Base-by-base conservation (phyloP, 2,329 filamentous ascomycete genomes). In the Macrophomina phaseolina region DNA sequence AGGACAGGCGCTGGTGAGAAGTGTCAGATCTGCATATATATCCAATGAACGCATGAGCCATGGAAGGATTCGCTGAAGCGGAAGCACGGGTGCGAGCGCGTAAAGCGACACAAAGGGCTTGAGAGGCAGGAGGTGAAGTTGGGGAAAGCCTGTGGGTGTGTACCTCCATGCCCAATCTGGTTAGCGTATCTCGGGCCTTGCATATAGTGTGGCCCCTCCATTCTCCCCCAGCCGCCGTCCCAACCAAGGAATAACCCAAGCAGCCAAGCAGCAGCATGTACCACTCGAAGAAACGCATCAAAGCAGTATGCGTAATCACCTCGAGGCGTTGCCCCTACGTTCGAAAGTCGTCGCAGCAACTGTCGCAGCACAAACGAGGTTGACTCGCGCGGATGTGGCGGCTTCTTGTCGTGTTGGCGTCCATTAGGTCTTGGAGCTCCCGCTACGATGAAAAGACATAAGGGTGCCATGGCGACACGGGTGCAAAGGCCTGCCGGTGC, bases 141-240 rank as follows among this genome's bases (percentile, higher is more conserved):
- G 58, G 14, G 30, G n/a, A 36, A 38, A 23, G 30, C 16, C 23
- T 28, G 23, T 28, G 23, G 9, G 11, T 36, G 14, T n/a, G 5
- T 14, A 0, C 7, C 5, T 11, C 28, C 23, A 30, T 46, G 11
- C 58, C 30, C 12, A 30, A 14, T 62, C 45, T 8, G 42, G 5
- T 32, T 38, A 49, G 45, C 32, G 42, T 16, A 36, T 6, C 5
- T 16, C 14, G 7, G 32, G 7, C 58, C 58, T 62, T 62, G 45
- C 58, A 62, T 62, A 46, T 38, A 14, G 34, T 30, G 9, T 38
- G 14, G 30, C 45, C 56, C 40, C 45, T 62, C 58, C 58, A 62
- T 62, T 62, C 58, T 48, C n/a, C n/a, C 30, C 58, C 34, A n/a
- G 42, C 58, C 9, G 42, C 45, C 58, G 49, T 36, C 18, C 32